Evolutionary conservation across 83 land plant species (phyloP), one percentile per base, ranked within the genome.

Genomic region (Thuja plicata): DNA sequence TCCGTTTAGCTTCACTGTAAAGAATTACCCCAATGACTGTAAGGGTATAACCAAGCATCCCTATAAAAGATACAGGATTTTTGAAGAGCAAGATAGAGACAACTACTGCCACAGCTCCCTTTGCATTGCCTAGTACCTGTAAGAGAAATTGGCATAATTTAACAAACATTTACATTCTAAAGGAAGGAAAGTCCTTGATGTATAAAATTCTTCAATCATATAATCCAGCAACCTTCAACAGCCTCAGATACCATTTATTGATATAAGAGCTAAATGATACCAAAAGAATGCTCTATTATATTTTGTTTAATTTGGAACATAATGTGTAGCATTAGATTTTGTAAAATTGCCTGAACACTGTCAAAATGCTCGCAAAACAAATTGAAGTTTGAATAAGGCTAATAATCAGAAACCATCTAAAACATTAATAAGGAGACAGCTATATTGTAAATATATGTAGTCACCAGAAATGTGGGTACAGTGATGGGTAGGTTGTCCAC

Each of bases 61-160:
- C 95, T 37, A 91, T 91, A 17, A 95, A 89, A 32, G 96, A 94
- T 27, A 95, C 96, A 27, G 95, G 96, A 86, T 95, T 95, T 46
- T 90, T 89, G 89, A 95, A 95, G n/a, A 95, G 91, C 84, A 95
- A 90, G 79, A 95, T 95, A 32, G 96, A 95, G 19, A 95, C 92
- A 2, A 95, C 97, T 87, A 95, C 97, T 45, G 97, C 97, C 12
- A 95, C 94, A 30, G 97, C 97, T 9, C 97, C 97, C 86, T 95
- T 95, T 16, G 97, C 97, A 88, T 95, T 95, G 60, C 97, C 97
- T 3, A 95, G 91, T 38, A 95, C 97, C 95, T 94, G 94, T 16
- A 90, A 74, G 15, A 88, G 37, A 48, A 89, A 30, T 6, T 38
- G 57, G n/a, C 86, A 48, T 34, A 16, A 83, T 48, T 83, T 83